Evolutionary conservation across 106 monocot genomes (phyloP).

Genomic region (Acorus gramineus): DNA sequence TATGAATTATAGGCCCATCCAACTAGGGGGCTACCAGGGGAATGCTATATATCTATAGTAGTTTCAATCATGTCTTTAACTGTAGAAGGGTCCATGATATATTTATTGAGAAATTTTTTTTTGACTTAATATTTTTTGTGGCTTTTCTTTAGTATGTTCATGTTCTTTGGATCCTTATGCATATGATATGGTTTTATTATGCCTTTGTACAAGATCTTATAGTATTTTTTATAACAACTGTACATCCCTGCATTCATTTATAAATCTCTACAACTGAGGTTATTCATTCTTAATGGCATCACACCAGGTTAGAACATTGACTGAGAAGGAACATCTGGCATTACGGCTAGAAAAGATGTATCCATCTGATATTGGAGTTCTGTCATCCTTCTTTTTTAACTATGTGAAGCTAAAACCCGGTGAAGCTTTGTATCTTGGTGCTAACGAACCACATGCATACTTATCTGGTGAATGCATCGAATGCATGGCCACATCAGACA

Average conservation of each 20-base stretch:
- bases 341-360: conserved; percentile 67
- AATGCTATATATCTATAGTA: no score
- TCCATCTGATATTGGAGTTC: conserved; percentile 80
- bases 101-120: no score
- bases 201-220: no score
- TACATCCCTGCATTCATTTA: no score
- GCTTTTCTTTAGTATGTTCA: not conserved
- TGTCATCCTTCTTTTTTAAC: conserved; percentile 86
- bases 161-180: not conserved
- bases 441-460: conserved; percentile 98
- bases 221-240: no score
- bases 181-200: not conserved
- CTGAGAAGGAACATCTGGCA: conserved; percentile 76
- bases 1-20: no score
- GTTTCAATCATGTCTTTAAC: no score
- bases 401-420: conserved; percentile 81
- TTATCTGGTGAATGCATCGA: conserved; percentile 88
- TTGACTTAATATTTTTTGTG: not conserved
- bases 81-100: no score
- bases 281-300: not conserved
- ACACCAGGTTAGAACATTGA: conserved; percentile 54
- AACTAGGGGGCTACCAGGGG: no score
- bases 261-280: not conserved
- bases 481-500: conserved; percentile 97
- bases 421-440: conserved; percentile 72